A percentile compares a stretch with the other conserved stretches of the same genome.
Conservation (phyloP, 1,284 basidiomycete species). For the Trichosporon coremiiforme region DNA sequence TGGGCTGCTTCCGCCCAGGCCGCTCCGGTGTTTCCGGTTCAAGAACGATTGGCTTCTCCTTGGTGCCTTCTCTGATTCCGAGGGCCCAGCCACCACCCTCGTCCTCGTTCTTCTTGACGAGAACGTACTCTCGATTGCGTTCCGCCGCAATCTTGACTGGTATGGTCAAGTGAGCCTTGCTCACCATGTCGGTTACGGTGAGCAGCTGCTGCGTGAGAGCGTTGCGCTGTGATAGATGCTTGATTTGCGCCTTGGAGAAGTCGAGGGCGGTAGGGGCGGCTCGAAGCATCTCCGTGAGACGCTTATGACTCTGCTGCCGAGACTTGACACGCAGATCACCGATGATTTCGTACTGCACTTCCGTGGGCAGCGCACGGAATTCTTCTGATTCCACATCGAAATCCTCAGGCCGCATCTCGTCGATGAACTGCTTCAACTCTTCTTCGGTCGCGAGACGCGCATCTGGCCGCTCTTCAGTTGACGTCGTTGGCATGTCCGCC, state of each 20-base stretch:
- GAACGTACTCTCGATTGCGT: constrained; percentile 87
- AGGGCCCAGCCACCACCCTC: constrained; percentile 89
- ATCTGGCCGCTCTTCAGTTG: constrained; percentile 66
- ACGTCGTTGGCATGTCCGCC: constrained; percentile 59
- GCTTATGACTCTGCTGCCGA: constrained; percentile 86
- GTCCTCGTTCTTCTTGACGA: constrained; percentile 81
- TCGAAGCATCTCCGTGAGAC: constrained; percentile 86
- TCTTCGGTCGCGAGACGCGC: constrained; percentile 91
- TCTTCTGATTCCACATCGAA: constrained; percentile 83
- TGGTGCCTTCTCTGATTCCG: constrained; percentile 77
- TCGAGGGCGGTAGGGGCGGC: constrained; percentile 82
- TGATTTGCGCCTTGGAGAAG: constrained; percentile 93
- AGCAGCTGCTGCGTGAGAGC: constrained; percentile 92
- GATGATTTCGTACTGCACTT: constrained; percentile 97
- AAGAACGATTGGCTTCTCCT: constrained; percentile 82
- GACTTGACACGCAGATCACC: constrained; percentile 92
- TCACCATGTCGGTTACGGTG: constrained; percentile 90
- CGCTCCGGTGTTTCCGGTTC: constrained; percentile 41
- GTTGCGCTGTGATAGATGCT: constrained; percentile 85
- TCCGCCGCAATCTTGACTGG: constrained; percentile 92
- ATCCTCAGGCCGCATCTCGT: constrained; percentile 88
- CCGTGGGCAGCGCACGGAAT: constrained; percentile 91
- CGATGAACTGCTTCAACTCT: constrained; percentile 84
- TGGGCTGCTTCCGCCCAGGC: constrained; percentile 24
- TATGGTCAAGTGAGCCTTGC: constrained; percentile 79